A percentile compares a stretch with the other conserved stretches of the same genome.
Conservation (phyloP, 345 rosid species). For the Angophora floribunda region DNA sequence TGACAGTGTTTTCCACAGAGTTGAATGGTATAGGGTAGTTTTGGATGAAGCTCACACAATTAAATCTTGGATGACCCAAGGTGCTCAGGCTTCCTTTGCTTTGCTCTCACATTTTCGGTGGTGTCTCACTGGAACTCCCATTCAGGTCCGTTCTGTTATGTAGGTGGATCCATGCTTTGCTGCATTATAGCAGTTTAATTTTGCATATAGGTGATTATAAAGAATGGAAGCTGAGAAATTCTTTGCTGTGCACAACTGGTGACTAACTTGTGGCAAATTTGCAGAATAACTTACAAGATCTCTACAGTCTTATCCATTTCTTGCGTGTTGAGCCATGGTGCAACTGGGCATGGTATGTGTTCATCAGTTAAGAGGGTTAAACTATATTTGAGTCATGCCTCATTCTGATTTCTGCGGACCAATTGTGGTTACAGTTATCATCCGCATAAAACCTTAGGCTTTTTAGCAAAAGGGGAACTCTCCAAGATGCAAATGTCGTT, state of each 20-base stretch:
- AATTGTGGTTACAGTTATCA: background rate
- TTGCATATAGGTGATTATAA: background rate
- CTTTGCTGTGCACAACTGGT: background rate
- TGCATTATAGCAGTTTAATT: background rate
- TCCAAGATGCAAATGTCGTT: background rate
- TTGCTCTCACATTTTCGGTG: conserved; percentile 55
- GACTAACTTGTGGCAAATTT: background rate
- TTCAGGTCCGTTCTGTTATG: conserved; percentile 26
- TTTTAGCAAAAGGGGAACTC: background rate
- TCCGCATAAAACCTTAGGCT: background rate
- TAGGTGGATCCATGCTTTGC: background rate
- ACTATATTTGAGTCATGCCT: background rate
- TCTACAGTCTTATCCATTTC: conserved; percentile 64
- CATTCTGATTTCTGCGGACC: background rate
- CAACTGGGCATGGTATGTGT: conserved; percentile 56
- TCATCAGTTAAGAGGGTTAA: background rate
- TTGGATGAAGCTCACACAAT: conserved; percentile 74
- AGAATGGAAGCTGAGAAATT: background rate
- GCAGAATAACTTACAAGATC: conserved; percentile 64
- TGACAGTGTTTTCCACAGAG: conserved; percentile 39
- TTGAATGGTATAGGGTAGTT: conserved; percentile 60
- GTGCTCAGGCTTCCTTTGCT: conserved; percentile 41
- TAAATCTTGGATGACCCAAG: conserved; percentile 39
- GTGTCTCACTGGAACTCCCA: conserved; percentile 73
- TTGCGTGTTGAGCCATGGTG: conserved; percentile 71